These are phyloP conservation scores for Botryotinia convoluta DNA, from an alignment of 2,329 filamentous ascomycete species.

Conservation along the genomic window DNA sequence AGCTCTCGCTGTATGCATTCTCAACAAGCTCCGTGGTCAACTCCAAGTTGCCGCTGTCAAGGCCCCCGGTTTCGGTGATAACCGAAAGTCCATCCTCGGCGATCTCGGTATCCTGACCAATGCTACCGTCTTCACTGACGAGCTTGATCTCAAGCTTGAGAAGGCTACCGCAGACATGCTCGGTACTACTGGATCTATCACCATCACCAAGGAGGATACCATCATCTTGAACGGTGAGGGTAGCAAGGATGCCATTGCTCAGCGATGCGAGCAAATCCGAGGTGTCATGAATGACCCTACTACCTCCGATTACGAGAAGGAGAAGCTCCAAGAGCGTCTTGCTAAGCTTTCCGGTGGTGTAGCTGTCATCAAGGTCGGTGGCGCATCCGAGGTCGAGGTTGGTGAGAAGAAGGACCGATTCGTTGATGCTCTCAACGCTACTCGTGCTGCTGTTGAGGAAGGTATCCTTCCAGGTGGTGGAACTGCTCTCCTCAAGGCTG, in stretches of 20 bases:
- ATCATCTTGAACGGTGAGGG: constrained; percentile 97
- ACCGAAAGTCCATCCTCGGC: constrained; percentile 99
- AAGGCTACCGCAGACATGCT: constrained; percentile 96
- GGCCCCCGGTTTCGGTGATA: constrained; percentile 98
- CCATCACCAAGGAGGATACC: constrained; percentile 99
- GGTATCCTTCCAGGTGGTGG: constrained; percentile 98
- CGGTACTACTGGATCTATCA: constrained; percentile 95
- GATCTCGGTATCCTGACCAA: constrained; percentile 95
- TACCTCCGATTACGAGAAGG: constrained; percentile 99
- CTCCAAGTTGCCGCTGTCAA: constrained; percentile 98
- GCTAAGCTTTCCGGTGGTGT: constrained; percentile 99
- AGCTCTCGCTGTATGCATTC: constrained; percentile 96
- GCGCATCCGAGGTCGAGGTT: constrained; percentile 96
- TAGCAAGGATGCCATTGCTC: constrained; percentile 86
- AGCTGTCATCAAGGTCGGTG: constrained; percentile 98
- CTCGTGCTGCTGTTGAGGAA: constrained; percentile 96
- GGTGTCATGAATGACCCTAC: constrained; percentile 91
- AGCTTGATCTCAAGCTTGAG: constrained; percentile 98
- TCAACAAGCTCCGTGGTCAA: constrained; percentile 99
- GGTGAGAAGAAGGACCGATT: constrained; percentile 99
- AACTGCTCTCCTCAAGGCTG: constrained; percentile 96
- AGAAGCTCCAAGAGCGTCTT: constrained; percentile 99
- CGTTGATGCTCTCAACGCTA: constrained; percentile 96
- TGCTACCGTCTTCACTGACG: constrained; percentile 94
- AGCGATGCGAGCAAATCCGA: constrained; percentile 98